Conservation (phyloP, 208 protist species). For the Entamoeba dispar region DNA sequence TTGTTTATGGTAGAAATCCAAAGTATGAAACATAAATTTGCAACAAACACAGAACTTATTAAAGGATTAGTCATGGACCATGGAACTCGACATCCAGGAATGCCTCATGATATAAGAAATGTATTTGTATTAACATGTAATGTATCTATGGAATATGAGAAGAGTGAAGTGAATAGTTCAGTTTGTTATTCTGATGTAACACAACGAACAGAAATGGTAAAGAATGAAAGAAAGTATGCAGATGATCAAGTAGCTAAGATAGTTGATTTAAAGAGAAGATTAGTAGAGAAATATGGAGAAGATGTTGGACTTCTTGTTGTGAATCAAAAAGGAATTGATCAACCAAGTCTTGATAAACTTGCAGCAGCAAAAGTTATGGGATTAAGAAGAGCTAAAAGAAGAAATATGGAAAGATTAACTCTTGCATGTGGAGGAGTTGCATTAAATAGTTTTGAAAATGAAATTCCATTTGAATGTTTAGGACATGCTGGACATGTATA, state of each 20-base stretch:
- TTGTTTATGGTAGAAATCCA: conserved; percentile 98
- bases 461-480: conserved; percentile 58
- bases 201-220: conserved; percentile 80
- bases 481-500: conserved; percentile 85
- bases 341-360: conserved; percentile 91
- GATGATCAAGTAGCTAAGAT: conserved; percentile 83
- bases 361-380: conserved; percentile 89
- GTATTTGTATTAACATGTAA: conserved; percentile 92
- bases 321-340: conserved; percentile 99
- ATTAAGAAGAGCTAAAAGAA: conserved; percentile 87
- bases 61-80: conserved; percentile 98
- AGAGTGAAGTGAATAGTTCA: conserved; percentile 81
- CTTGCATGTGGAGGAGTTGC: conserved; percentile 65
- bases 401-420: conserved; percentile 92
- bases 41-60: conserved; percentile 76
- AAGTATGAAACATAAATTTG: conserved; percentile 86
- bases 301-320: conserved; percentile 81
- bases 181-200: conserved; percentile 86
- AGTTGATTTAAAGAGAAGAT: conserved; percentile 87
- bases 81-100: conserved; percentile 80
- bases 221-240: conserved; percentile 71
- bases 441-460: conserved; percentile 86
- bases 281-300: conserved; percentile 55
- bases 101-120: conserved; percentile 81
- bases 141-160: conserved; percentile 97